Evolutionary conservation across 352 stramenopile genomes (phyloP).

Genomic region (Hyaloperonospora brassicae): DNA sequence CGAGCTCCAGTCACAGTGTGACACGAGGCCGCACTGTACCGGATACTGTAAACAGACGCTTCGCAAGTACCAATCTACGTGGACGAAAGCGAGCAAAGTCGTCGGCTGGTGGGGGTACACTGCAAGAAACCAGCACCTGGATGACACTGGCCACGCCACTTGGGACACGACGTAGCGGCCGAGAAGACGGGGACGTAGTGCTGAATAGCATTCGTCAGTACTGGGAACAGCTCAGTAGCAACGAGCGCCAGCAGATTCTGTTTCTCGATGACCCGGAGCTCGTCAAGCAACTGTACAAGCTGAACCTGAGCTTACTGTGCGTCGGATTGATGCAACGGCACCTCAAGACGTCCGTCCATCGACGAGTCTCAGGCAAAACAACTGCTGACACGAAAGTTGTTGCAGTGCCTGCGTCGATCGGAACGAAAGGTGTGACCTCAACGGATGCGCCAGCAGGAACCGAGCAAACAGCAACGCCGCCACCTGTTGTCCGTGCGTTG

Average conservation of each 20-base stretch:
- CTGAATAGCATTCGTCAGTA: slow-evolving; percentile 39
- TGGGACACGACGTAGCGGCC: slow-evolving; percentile 6
- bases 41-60: slow-evolving; percentile 2
- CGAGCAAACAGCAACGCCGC: slow-evolving; percentile 7
- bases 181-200: slow-evolving; percentile 15
- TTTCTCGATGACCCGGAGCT: slow-evolving; percentile 76
- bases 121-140: slow-evolving; percentile 14
- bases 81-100: slow-evolving; percentile 42
- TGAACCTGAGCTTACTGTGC: slow-evolving; percentile 79
- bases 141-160: slow-evolving; percentile 20
- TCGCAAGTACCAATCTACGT: slow-evolving; percentile 1
- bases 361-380: slow-evolving; percentile 1
- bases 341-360: slow-evolving; percentile 40
- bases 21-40: slow-evolving; percentile 3
- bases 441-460: background rate
- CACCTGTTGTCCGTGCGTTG: slow-evolving; percentile 8
- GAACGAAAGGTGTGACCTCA: background rate
- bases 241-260: slow-evolving; percentile 64
- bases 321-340: slow-evolving; percentile 80
- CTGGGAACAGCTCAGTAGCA: slow-evolving; percentile 57
- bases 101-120: slow-evolving; percentile 8
- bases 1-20: slow-evolving; percentile 9
- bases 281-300: slow-evolving; percentile 82
- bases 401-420: background rate
- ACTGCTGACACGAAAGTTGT: slow-evolving; percentile 7